A percentile compares a stretch with the other conserved stretches of the same genome.
These are phyloP conservation scores for Pseudopithomyces chartarum DNA, from an alignment of 2,329 filamentous ascomycete genomes.

Conservation along the genomic window DNA sequence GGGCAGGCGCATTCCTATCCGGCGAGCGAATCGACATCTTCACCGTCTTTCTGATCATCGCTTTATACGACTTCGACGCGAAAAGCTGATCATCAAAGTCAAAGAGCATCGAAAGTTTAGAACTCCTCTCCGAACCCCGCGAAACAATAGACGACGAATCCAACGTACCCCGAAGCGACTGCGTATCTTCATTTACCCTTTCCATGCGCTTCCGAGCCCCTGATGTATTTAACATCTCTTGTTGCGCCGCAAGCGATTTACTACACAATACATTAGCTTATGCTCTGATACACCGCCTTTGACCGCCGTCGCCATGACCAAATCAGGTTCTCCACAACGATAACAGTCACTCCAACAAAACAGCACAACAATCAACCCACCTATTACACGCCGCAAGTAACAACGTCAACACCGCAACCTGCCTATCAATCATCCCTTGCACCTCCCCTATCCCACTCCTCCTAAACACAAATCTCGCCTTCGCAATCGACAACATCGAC, in stretches of 20 bases:
- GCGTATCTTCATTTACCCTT: conserved; percentile 9
- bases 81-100: conserved; percentile 18
- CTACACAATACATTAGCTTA: no score
- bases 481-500: conserved; percentile 6
- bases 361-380: conserved; percentile 5
- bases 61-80: conserved; percentile 10
- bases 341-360: no score
- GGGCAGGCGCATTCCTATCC: background rate
- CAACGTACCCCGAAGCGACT: conserved; percentile 11
- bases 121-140: conserved; percentile 13
- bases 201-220: conserved; percentile 6
- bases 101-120: conserved; percentile 17
- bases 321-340: no score
- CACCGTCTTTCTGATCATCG: conserved; percentile 7
- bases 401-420: conserved; percentile 18
- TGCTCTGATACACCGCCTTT: no score
- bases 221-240: conserved; percentile 8
- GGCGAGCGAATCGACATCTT: conserved; percentile 6
- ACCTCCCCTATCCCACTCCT: conserved; percentile 10
- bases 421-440: conserved; percentile 18
- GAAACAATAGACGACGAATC: conserved; percentile 12
- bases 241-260: conserved; percentile 15
- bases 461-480: conserved; percentile 15
- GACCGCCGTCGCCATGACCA: no score
- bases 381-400: conserved; percentile 23